Conservation (phyloP, 1,284 basidiomycete genomes). For the Cystobasidiaceae sp. region DNA sequence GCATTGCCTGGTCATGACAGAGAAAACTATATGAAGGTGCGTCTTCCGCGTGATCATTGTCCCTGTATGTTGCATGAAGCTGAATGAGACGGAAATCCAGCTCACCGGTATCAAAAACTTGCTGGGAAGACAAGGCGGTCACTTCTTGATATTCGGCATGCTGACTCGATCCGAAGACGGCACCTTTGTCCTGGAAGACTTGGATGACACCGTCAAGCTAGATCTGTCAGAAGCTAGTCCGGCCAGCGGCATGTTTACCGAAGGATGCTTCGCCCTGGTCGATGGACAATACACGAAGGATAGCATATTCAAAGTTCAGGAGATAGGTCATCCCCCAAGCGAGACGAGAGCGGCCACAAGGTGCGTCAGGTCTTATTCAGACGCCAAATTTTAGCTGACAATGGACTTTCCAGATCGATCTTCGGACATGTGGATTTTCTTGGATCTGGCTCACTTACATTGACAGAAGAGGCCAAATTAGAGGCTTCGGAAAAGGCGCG, state of each 20-base stretch:
- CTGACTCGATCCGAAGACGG: constrained; percentile 84
- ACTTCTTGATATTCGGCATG: constrained; percentile 92
- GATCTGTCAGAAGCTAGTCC: constrained; percentile 86
- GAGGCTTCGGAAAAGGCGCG: constrained; percentile 43
- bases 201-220: constrained; percentile 82
- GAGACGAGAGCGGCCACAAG: constrained; percentile 75
- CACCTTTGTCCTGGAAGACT: constrained; percentile 82
- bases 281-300: constrained; percentile 96
- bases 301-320: constrained; percentile 77
- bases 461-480: constrained; percentile 72
- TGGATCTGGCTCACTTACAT: constrained; percentile 81
- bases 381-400: neutral
- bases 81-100: too few species aligned
- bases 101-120: constrained; percentile 94
- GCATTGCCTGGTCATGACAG: constrained; percentile 72
- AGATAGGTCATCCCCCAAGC: constrained; percentile 94
- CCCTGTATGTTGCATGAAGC: too few species aligned
- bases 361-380: constrained; percentile 50
- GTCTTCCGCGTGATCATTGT: too few species aligned
- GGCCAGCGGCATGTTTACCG: constrained; percentile 92
- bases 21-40: constrained; percentile 74
- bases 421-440: constrained; percentile 93
- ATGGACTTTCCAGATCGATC: constrained; percentile 58
- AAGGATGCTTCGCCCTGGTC: constrained; percentile 88
- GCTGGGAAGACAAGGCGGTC: constrained; percentile 79